phyloP scores from a whole-genome alignment of 371 early-diverging fungal species.

The Haplosporangium sp. region DNA sequence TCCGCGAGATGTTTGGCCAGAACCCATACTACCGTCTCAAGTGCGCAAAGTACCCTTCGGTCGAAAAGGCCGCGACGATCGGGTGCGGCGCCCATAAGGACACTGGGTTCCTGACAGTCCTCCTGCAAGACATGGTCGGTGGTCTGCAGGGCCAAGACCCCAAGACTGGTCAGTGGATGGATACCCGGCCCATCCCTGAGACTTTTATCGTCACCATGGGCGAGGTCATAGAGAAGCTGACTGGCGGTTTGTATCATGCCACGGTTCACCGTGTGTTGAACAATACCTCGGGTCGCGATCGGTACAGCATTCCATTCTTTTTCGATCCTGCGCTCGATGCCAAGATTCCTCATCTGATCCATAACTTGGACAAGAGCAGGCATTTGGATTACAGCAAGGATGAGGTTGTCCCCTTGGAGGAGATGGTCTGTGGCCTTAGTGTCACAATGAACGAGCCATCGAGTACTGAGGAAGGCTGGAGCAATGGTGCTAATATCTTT shows the following conservation, averaged over 20 bases:
- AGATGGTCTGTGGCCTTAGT: slow-evolving; percentile 61
- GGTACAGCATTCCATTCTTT: slow-evolving; percentile 67
- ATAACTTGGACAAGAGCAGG: slow-evolving; percentile 17
- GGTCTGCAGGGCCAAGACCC: slow-evolving; percentile 75
- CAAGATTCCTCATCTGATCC: slow-evolving; percentile 47
- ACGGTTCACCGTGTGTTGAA: slow-evolving; percentile 75
- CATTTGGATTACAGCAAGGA: slow-evolving; percentile 17
- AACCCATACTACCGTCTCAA: slow-evolving; percentile 59
- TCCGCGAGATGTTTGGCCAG: slow-evolving; percentile 59
- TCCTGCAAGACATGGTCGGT: slow-evolving; percentile 70
- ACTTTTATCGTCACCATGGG: slow-evolving; percentile 78
- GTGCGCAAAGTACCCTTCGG: slow-evolving; percentile 50
- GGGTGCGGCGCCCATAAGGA: slow-evolving; percentile 56
- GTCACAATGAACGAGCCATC: slow-evolving; percentile 9
- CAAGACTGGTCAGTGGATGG: slow-evolving; percentile 67
- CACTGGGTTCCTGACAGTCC: slow-evolving; percentile 66
- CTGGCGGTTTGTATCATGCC: slow-evolving; percentile 62
- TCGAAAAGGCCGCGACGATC: slow-evolving; percentile 32
- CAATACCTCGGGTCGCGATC: slow-evolving; percentile 61
- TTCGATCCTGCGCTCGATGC: slow-evolving; percentile 58
- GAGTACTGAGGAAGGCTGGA: background rate
- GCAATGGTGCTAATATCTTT: slow-evolving; percentile 26
- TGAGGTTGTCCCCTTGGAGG: slow-evolving; percentile 39
- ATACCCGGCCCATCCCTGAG: slow-evolving; percentile 66
- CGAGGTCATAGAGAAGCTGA: slow-evolving; percentile 69